Conservation (phyloP, 2,329 filamentous ascomycete genomes). For the Alternaria metachromatica region DNA sequence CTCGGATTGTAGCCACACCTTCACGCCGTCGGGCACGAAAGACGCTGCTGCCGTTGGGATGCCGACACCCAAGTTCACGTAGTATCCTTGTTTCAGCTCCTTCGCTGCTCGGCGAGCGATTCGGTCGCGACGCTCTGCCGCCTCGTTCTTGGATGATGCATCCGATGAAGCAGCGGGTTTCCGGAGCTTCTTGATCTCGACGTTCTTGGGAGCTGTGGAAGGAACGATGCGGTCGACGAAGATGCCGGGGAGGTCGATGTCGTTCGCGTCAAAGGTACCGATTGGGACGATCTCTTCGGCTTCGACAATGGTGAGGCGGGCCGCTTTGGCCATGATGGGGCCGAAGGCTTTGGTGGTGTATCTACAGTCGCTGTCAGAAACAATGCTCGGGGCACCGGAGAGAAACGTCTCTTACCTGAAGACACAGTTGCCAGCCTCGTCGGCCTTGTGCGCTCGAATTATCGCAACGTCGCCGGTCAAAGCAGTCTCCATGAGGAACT, state of each 20-base stretch:
- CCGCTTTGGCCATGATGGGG: slow-evolving; percentile 79
- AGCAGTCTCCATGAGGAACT: slow-evolving; percentile 79
- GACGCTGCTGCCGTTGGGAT: slow-evolving; percentile 90
- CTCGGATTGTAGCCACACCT: slow-evolving; percentile 68
- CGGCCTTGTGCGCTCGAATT: slow-evolving; percentile 76
- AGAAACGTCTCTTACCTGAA: slow-evolving; percentile 59
- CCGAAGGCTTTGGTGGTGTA: slow-evolving; percentile 49
- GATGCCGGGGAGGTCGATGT: slow-evolving; percentile 87
- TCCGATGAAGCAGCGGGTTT: slow-evolving; percentile 26
- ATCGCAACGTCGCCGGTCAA: slow-evolving; percentile 79
- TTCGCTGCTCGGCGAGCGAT: slow-evolving; percentile 85
- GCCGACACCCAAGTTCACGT: slow-evolving; percentile 88
- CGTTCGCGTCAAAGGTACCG: slow-evolving; percentile 81
- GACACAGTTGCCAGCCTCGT: slow-evolving; percentile 76
- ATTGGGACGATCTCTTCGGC: slow-evolving; percentile 93
- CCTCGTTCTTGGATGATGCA: slow-evolving; percentile 16
- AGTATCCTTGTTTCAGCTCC: slow-evolving; percentile 95
- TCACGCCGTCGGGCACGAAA: slow-evolving; percentile 65
- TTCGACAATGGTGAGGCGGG: slow-evolving; percentile 89
- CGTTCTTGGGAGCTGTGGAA: slow-evolving; percentile 76
- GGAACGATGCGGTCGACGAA: slow-evolving; percentile 91
- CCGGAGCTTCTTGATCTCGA: slow-evolving; percentile 62
- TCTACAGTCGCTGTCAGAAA: slow-evolving; percentile 20
- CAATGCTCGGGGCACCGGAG: neutral
- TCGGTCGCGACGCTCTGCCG: slow-evolving; percentile 64